Evolutionary conservation across 345 rosid genomes (phyloP).

Genomic region (Melaleuca alternifolia): DNA sequence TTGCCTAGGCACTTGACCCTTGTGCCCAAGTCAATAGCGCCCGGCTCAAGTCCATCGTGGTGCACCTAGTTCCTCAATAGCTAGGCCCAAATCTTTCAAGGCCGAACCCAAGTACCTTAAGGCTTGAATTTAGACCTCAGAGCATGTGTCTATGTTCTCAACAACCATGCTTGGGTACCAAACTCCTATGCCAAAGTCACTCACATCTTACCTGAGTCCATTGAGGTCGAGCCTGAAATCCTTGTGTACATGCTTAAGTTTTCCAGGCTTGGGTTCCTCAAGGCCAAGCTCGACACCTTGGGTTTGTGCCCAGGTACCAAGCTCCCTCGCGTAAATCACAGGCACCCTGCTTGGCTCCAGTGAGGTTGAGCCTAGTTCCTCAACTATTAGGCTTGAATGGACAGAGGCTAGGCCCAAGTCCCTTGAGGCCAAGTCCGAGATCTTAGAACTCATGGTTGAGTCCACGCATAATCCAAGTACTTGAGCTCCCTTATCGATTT

Average conservation of each 20-base stretch:
- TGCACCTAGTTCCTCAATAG: too few species aligned
- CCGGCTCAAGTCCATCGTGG: too few species aligned
- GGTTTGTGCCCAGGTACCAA: not conserved
- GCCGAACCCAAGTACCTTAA: too few species aligned
- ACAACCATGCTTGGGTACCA: too few species aligned
- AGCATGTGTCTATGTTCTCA: too few species aligned
- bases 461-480: not conserved
- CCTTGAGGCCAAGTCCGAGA: not conserved
- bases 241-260: not conserved
- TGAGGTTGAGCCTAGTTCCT: not conserved
- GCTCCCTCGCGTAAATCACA: not conserved
- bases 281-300: not conserved
- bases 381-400: not conserved
- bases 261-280: not conserved
- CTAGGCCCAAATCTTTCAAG: too few species aligned
- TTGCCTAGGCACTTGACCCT: not conserved
- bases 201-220: not conserved
- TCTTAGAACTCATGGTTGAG: fast-evolving
- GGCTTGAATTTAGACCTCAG: too few species aligned
- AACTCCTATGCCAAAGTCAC: too few species aligned
- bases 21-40: too few species aligned
- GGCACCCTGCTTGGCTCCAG: fast-evolving
- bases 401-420: not conserved
- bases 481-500: not conserved
- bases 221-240: not conserved